Conservation (phyloP, 1,284 basidiomycete genomes). For the Fomitopsis pinicola region DNA sequence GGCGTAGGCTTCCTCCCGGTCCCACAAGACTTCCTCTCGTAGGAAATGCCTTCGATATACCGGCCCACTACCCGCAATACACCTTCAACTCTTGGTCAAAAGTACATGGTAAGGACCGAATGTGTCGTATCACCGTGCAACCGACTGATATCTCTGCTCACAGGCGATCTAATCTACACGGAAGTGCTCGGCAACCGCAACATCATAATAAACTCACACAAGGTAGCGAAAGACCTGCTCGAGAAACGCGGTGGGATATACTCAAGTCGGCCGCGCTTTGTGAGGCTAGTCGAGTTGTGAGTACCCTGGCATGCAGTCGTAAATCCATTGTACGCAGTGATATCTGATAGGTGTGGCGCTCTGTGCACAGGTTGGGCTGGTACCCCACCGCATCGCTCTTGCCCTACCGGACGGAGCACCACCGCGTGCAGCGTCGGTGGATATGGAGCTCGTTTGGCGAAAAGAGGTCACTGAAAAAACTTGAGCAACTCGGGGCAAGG, state of each 20-base stretch:
- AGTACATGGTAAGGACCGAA: too few species aligned
- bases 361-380: background rate
- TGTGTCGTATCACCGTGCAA: too few species aligned
- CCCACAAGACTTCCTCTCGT: background rate
- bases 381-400: constrained; percentile 12
- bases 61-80: background rate
- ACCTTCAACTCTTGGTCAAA: too few species aligned
- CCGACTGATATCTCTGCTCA: too few species aligned
- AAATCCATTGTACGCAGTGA: too few species aligned
- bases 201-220: constrained; percentile 28
- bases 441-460: too few species aligned
- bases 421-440: background rate
- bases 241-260: constrained; percentile 36
- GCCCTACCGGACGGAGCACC: constrained; percentile 13
- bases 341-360: too few species aligned
- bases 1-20: background rate
- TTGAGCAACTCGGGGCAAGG: too few species aligned
- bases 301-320: background rate
- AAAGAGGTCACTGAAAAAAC: too few species aligned
- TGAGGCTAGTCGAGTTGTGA: background rate
- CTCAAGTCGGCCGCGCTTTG: constrained; percentile 23
- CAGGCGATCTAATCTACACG: constrained; percentile 17
- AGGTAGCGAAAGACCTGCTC: constrained; percentile 33
- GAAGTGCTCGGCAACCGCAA: constrained; percentile 10
- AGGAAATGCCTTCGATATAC: background rate